phyloP scores from a whole-genome alignment of 2,329 filamentous ascomycete genomes.

The Nannizziopsis arthrosporioides region DNA sequence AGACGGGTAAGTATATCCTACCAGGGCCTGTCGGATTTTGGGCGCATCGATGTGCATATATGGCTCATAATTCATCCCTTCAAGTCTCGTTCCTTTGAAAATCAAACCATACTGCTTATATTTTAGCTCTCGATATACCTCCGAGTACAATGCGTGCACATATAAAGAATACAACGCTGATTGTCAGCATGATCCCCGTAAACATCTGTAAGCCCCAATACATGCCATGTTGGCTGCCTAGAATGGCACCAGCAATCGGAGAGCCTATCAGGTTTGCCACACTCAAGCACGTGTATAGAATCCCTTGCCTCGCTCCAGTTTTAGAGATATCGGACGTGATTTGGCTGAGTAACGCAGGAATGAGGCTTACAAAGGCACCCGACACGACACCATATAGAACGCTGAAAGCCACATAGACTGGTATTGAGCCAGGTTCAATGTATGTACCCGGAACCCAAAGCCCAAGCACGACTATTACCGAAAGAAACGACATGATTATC shows the following conservation, averaged over 20 bases:
- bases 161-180: slow-evolving; percentile 32
- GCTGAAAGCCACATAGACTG: slow-evolving; percentile 44
- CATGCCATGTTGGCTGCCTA: slow-evolving; percentile 28
- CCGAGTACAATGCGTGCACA: slow-evolving; percentile 27
- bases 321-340: slow-evolving; percentile 54
- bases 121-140: slow-evolving; percentile 16
- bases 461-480: slow-evolving; percentile 40
- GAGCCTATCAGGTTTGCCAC: slow-evolving; percentile 55
- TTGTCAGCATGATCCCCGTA: slow-evolving; percentile 44
- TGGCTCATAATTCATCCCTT: no score
- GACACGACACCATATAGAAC: slow-evolving; percentile 59
- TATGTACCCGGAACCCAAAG: slow-evolving; percentile 45
- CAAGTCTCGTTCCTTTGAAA: no score
- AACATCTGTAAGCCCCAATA: slow-evolving; percentile 55
- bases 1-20: no score
- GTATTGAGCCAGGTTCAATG: slow-evolving; percentile 41
- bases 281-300: slow-evolving; percentile 49
- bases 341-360: slow-evolving; percentile 55
- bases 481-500: slow-evolving; percentile 38
- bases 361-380: slow-evolving; percentile 53
- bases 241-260: slow-evolving; percentile 54
- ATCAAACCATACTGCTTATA: no score
- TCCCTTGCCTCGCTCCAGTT: slow-evolving; percentile 57
- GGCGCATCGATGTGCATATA: no score
- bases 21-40: no score